Percentiles rank a stretch among this genome's conserved stretches.
These are phyloP conservation scores for Serendipita indica DNA, from an alignment of 768 basidiomycete genomes.

Conservation along the genomic window DNA sequence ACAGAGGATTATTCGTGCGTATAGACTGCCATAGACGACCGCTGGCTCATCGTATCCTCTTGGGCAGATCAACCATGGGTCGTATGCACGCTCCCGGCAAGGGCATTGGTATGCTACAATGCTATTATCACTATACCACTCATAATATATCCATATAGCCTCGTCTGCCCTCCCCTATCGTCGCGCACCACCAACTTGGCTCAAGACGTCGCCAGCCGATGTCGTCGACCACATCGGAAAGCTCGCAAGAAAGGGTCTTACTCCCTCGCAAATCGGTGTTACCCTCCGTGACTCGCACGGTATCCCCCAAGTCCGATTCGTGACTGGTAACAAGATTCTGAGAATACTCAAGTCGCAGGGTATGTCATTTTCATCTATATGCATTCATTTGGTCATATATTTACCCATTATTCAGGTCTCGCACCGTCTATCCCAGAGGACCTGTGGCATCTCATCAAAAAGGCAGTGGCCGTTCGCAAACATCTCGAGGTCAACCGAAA, in stretches of 20 bases:
- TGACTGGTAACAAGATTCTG: slow-evolving; percentile 99
- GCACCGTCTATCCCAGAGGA: slow-evolving; percentile 97
- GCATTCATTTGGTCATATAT: slow-evolving; percentile 40
- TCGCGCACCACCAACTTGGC: slow-evolving; percentile 87
- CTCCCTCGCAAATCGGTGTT: slow-evolving; percentile 96
- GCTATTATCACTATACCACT: not conserved
- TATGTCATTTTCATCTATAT: slow-evolving; percentile 27
- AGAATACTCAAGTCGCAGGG: slow-evolving; percentile 92
- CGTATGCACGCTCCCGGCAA: slow-evolving; percentile 99
- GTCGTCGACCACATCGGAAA: slow-evolving; percentile 94
- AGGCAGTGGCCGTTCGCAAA: slow-evolving; percentile 98
- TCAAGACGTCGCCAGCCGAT: slow-evolving; percentile 91
- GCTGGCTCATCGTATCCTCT: too few species aligned
- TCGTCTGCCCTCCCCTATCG: slow-evolving; percentile 97
- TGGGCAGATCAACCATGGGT: slow-evolving; percentile 48
- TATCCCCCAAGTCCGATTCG: slow-evolving; percentile 93
- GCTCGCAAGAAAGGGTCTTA: slow-evolving; percentile 93
- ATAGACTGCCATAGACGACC: not conserved
- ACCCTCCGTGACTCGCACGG: slow-evolving; percentile 96
- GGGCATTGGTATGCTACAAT: slow-evolving; percentile 97
- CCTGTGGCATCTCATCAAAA: slow-evolving; percentile 99
- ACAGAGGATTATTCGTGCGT: not conserved
- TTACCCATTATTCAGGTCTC: slow-evolving; percentile 45
- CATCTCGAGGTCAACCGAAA: slow-evolving; percentile 96
- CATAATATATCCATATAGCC: slow-evolving; percentile 33